These are phyloP conservation scores for Eucalyptus albens DNA, from an alignment of 345 rosid species.

Conservation along the genomic window DNA sequence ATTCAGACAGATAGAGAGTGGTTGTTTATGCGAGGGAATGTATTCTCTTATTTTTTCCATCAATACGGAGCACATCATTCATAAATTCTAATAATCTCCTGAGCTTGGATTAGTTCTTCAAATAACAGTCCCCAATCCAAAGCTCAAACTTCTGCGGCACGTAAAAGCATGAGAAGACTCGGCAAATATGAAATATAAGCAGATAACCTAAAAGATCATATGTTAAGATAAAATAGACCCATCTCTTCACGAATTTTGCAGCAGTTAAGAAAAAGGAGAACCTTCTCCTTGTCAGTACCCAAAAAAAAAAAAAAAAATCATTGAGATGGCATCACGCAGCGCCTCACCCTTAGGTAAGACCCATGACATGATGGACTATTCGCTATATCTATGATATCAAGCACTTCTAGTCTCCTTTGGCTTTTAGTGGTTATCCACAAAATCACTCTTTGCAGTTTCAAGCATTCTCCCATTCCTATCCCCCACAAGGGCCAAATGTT, in stretches of 20 bases:
- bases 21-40: background rate
- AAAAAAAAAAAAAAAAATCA: background rate
- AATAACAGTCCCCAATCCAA: background rate
- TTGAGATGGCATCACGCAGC: background rate
- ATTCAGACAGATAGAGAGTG: background rate
- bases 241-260: background rate
- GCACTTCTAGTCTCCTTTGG: background rate
- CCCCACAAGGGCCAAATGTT: background rate
- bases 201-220: background rate
- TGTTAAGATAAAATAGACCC: background rate
- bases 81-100: background rate
- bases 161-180: background rate
- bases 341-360: background rate
- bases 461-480: background rate
- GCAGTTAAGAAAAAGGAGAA: background rate
- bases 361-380: background rate
- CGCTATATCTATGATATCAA: background rate
- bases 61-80: background rate
- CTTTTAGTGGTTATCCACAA: background rate
- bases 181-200: background rate
- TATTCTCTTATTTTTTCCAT: background rate
- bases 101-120: background rate
- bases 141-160: background rate
- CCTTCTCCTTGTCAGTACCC: background rate
- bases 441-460: background rate